A percentile compares a stretch with the other conserved stretches of the same genome.
Conservation (phyloP, 2,329 filamentous ascomycete species). For the Leptographium radiaticola region DNA sequence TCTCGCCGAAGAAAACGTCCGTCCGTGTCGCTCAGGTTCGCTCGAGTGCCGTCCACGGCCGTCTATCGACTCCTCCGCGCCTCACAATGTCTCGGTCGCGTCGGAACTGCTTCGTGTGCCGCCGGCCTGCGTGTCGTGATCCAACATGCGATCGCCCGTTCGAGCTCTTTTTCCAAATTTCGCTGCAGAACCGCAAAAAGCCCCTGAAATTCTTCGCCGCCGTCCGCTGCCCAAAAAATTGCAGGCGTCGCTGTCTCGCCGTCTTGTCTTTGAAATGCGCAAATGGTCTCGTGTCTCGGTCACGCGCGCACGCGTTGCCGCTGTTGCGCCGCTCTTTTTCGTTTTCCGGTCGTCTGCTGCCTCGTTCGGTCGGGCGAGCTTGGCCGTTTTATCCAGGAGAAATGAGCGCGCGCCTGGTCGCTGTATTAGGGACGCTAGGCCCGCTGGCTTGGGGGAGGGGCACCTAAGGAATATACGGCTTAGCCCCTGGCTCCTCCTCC, state of each 20-base stretch:
- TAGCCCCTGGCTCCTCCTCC: too few relatives aligned
- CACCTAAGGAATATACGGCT: background rate
- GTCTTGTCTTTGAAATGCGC: background rate
- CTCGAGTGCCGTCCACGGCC: too few relatives aligned
- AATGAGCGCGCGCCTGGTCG: background rate
- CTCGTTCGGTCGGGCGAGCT: background rate
- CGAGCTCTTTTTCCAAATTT: background rate
- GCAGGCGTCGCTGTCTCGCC: background rate
- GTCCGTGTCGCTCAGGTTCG: too few relatives aligned
- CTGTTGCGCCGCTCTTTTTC: background rate
- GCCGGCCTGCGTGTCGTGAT: too few relatives aligned
- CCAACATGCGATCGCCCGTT: too few relatives aligned
- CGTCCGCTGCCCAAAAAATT: too few relatives aligned
- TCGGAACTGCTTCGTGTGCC: too few relatives aligned
- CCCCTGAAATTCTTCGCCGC: background rate
- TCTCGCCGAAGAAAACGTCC: too few relatives aligned
- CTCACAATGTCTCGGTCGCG: too few relatives aligned
- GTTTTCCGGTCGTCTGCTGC: background rate
- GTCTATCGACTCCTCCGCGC: too few relatives aligned
- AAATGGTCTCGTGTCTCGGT: too few relatives aligned
- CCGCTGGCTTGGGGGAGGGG: background rate
- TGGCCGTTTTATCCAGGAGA: background rate
- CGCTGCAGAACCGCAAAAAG: background rate
- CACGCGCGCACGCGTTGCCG: too few relatives aligned
- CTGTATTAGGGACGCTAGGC: background rate